Percentiles rank a stretch among this genome's conserved stretches.
phyloP scores from a whole-genome alignment of 2,329 filamentous ascomycete species.

The Daldinia sp. region DNA sequence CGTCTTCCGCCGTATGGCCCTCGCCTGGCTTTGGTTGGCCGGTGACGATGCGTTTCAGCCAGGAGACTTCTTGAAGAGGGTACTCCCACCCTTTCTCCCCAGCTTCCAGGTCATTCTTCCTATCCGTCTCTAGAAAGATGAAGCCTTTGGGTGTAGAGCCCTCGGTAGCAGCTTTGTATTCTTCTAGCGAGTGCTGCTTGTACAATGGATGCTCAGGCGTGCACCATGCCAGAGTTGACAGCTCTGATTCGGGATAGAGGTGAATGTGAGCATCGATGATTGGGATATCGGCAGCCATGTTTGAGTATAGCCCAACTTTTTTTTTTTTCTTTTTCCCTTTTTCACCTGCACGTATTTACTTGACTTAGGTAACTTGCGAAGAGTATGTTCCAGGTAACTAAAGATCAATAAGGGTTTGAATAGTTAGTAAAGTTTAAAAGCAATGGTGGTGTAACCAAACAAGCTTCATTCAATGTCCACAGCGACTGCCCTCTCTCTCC shows the following conservation, averaged over 20 bases:
- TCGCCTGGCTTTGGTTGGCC: slow-evolving; percentile 69
- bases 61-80: slow-evolving; percentile 79
- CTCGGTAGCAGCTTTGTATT: slow-evolving; percentile 67
- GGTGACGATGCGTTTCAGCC: slow-evolving; percentile 73
- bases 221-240: slow-evolving; percentile 78
- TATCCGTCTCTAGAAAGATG: slow-evolving; percentile 86
- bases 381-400: background rate
- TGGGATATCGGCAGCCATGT: slow-evolving; percentile 57
- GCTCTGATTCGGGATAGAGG: slow-evolving; percentile 79
- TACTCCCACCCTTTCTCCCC: slow-evolving; percentile 69
- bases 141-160: slow-evolving; percentile 71
- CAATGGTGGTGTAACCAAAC: background rate
- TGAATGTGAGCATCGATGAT: slow-evolving; percentile 95
- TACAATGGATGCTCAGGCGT: slow-evolving; percentile 69
- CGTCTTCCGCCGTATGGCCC: slow-evolving; percentile 66
- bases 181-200: slow-evolving; percentile 71
- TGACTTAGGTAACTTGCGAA: background rate
- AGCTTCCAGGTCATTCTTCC: slow-evolving; percentile 69
- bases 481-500: slow-evolving; percentile 4
- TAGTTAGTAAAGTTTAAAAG: background rate
- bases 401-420: background rate
- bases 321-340: background rate
- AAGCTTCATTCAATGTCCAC: slow-evolving; percentile 15
- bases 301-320: slow-evolving; percentile 11
- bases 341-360: background rate